Conservation (phyloP, 2,329 filamentous ascomycete genomes). For the Cladosporium sp. region DNA sequence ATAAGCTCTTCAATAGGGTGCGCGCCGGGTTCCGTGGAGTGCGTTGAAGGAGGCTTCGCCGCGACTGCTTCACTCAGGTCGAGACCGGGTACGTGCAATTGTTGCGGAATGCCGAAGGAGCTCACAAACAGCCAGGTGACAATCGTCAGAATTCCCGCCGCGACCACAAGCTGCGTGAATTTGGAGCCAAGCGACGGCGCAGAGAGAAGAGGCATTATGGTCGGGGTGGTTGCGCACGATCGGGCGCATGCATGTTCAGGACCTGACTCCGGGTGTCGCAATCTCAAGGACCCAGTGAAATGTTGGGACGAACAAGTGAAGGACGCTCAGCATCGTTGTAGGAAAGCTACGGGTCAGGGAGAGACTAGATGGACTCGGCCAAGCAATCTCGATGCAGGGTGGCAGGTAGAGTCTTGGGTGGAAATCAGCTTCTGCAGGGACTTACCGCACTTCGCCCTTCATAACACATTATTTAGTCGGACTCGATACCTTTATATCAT, state of each 20-base stretch:
- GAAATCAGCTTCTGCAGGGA: too few species aligned
- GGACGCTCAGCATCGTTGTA: background rate
- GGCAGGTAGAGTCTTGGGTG: background rate
- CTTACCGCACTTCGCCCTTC: too few species aligned
- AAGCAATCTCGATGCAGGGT: background rate
- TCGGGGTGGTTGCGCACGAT: background rate
- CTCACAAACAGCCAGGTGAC: constrained; percentile 22
- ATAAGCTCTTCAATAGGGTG: constrained; percentile 40
- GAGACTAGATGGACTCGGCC: background rate
- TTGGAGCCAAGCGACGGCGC: constrained; percentile 29
- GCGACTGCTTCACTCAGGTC: background rate
- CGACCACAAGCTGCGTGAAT: constrained; percentile 27
- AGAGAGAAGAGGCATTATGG: constrained; percentile 17
- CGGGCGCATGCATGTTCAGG: too few species aligned
- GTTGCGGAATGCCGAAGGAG: constrained; percentile 17
- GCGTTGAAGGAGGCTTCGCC: constrained; percentile 3
- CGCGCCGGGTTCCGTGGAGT: constrained; percentile 16
- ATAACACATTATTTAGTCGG: too few species aligned
- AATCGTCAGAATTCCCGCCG: constrained; percentile 21
- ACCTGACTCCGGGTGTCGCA: background rate
- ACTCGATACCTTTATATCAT: too few species aligned
- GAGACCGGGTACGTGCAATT: constrained; percentile 16
- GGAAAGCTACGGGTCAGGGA: background rate
- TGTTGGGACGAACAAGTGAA: background rate
- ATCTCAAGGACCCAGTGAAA: background rate